A percentile compares a stretch with the other conserved stretches of the same genome.
phyloP scores from a whole-genome alignment of 179 eudicot genomes.

The Beta macrorhiza region DNA sequence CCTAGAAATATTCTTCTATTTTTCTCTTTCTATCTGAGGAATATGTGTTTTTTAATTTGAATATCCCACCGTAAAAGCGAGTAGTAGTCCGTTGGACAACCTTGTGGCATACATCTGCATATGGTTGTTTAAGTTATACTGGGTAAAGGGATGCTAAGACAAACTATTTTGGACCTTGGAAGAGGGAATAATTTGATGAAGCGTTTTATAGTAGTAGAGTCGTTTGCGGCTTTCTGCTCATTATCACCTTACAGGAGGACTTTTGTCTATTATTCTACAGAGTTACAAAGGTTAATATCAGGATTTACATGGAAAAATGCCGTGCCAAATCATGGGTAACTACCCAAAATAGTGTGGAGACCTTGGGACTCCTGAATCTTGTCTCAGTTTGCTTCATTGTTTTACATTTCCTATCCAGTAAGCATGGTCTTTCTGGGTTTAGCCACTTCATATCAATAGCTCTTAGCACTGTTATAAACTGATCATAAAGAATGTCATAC shows the following conservation, averaged over 20 bases:
- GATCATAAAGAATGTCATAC: neutral
- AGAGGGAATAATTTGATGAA: no score
- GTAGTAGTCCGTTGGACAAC: neutral
- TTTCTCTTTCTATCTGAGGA: neutral
- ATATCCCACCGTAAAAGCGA: neutral
- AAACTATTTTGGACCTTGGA: neutral
- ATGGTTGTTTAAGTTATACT: neutral
- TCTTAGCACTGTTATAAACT: neutral
- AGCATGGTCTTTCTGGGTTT: neutral
- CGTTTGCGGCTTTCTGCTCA: neutral
- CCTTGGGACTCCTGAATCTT: neutral
- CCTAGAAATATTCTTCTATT: neutral
- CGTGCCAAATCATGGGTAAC: neutral
- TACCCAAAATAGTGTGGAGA: neutral
- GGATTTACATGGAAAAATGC: neutral
- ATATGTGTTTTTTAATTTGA: neutral
- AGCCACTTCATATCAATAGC: neutral
- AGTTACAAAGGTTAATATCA: neutral
- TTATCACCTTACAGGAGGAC: neutral
- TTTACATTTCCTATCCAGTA: neutral
- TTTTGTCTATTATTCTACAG: neutral
- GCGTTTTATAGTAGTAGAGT: neutral
- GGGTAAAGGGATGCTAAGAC: neutral
- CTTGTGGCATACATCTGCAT: neutral
- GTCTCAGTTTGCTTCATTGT: no score